phyloP scores from a whole-genome alignment of 2,329 filamentous ascomycete genomes.

The Diaporthe helianthi region DNA sequence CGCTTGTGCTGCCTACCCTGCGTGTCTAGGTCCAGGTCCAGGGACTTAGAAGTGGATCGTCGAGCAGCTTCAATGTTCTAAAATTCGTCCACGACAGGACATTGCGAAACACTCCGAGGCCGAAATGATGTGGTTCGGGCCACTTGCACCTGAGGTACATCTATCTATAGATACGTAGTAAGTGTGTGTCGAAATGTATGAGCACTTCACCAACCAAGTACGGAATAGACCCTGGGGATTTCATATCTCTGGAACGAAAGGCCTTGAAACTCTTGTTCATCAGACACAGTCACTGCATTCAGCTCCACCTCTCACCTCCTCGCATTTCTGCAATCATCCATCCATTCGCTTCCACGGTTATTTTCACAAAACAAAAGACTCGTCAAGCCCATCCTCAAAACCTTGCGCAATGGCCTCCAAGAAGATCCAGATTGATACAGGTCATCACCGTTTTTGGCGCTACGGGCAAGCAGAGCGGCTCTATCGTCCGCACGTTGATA shows the following conservation, averaged over 20 bases:
- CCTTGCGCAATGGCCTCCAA: constrained; percentile 29
- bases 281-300: constrained; percentile 13
- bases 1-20: not conserved
- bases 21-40: not conserved
- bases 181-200: not conserved
- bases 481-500: constrained; percentile 54
- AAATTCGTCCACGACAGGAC: not conserved
- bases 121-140: not conserved
- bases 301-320: not conserved
- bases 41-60: not conserved
- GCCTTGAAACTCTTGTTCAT: constrained; percentile 6
- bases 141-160: too few relatives aligned
- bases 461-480: constrained; percentile 67
- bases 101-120: not conserved
- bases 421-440: too few relatives aligned
- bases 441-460: constrained; percentile 65
- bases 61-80: constrained; percentile 5
- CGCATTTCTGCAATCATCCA: not conserved
- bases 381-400: not conserved
- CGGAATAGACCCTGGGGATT: too few relatives aligned
- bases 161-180: too few relatives aligned
- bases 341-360: too few relatives aligned
- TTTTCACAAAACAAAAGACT: not conserved
- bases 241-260: not conserved
- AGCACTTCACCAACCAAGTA: too few relatives aligned